Conservation (phyloP, 371 early-diverging fungal genomes). For the Lichtheimia ornata region DNA sequence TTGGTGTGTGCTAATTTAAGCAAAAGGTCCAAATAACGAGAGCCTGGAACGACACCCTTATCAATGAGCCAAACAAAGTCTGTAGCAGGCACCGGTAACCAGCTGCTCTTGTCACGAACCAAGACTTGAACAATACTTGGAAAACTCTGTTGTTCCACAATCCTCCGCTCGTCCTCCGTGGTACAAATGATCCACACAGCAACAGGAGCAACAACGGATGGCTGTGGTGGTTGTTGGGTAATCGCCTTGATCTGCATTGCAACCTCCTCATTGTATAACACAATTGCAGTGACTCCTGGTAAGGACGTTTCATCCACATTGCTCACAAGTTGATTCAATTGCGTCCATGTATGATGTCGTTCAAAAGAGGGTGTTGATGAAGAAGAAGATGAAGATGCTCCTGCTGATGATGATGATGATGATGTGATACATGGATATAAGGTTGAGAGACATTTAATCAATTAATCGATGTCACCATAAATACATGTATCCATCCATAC, state of each 20-base stretch:
- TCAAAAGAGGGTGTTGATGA: background rate
- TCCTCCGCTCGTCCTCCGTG: constrained; percentile 5
- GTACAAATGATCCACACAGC: constrained; percentile 8
- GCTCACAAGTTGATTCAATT: background rate
- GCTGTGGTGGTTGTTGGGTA: constrained; percentile 1
- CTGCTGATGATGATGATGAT: background rate
- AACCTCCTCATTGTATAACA: constrained; percentile 4
- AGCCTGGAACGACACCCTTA: constrained; percentile 6
- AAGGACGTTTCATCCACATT: background rate
- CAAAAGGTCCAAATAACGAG: constrained; percentile 5
- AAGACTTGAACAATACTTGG: constrained; percentile 2
- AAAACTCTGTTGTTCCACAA: constrained; percentile 2
- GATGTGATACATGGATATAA: background rate
- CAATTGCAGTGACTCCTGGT: constrained; percentile 1
- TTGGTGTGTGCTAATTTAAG: constrained; percentile 4
- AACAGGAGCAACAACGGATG: background rate
- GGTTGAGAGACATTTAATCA: background rate
- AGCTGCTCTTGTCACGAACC: constrained; percentile 1
- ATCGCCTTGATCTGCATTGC: background rate
- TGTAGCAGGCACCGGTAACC: background rate
- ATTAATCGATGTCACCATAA: background rate
- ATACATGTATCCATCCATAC: no score
- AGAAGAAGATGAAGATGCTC: background rate
- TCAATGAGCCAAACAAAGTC: constrained; percentile 10
- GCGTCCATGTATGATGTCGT: background rate